phyloP scores from a whole-genome alignment of 805 yeast genomes.

The Candida odintsovae region DNA sequence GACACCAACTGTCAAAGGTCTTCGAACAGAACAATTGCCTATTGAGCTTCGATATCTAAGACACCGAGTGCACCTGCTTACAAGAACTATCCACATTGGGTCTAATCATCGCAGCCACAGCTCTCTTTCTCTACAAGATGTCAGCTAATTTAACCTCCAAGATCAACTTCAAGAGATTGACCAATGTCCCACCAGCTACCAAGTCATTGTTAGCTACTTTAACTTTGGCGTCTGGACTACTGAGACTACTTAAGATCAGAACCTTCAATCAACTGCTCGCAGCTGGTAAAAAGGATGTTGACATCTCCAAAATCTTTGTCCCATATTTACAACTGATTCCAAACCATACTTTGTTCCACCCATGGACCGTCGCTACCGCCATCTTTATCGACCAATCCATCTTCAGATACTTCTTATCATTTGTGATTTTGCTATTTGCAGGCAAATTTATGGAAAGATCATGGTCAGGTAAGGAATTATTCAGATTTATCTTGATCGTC shows the following conservation, averaged over 20 bases:
- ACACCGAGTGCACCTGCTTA: neutral
- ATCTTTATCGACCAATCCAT: conserved; percentile 58
- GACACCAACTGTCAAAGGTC: neutral
- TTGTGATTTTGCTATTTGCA: conserved; percentile 46
- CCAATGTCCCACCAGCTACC: conserved; percentile 41
- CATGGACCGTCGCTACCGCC: conserved; percentile 60
- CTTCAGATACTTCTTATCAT: conserved; percentile 39
- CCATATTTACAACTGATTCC: conserved; percentile 66
- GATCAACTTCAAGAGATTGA: conserved; percentile 16
- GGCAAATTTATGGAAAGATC: conserved; percentile 61
- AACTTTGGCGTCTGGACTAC: conserved; percentile 32
- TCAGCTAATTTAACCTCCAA: conserved; percentile 13
- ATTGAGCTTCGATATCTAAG: neutral
- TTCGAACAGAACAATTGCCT: neutral
- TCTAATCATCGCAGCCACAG: conserved; percentile 17
- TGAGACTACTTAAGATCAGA: conserved; percentile 37
- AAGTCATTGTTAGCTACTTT: conserved; percentile 36
- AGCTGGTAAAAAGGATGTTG: conserved; percentile 19
- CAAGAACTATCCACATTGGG: conserved; percentile 14
- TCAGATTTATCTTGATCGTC: conserved; percentile 40
- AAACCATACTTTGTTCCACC: conserved; percentile 43
- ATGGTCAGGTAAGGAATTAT: conserved; percentile 54
- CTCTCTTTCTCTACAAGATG: conserved; percentile 21
- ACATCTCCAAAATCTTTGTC: conserved; percentile 39
- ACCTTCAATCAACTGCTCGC: conserved; percentile 24